A percentile compares a stretch with the other conserved stretches of the same genome.
These are phyloP conservation scores for Candida smagusa DNA, from an alignment of 1,139 yeast genomes.

Conservation along the genomic window DNA sequence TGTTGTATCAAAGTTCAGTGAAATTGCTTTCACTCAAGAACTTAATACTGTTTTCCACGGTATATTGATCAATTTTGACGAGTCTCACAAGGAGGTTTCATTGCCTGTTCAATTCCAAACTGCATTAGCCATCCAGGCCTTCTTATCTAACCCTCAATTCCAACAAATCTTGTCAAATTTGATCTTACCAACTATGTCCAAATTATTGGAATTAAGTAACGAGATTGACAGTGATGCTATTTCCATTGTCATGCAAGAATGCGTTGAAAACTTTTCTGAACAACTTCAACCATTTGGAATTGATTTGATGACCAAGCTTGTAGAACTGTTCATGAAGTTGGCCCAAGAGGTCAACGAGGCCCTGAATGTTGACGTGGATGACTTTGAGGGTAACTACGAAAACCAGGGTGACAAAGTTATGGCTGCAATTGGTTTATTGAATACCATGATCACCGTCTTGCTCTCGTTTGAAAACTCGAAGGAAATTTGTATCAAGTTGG, in stretches of 20 bases:
- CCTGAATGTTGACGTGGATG: constrained; percentile 43
- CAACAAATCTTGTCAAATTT: constrained; percentile 63
- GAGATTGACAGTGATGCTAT: constrained; percentile 85
- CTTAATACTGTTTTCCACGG: constrained; percentile 62
- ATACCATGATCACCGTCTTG: constrained; percentile 84
- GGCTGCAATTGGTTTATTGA: constrained; percentile 84
- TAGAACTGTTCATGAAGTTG: constrained; percentile 75
- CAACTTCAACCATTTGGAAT: constrained; percentile 93
- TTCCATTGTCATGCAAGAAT: constrained; percentile 91
- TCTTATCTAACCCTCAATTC: constrained; percentile 62
- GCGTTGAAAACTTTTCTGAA: constrained; percentile 84
- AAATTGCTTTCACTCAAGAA: constrained; percentile 50
- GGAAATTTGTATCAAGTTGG: constrained; percentile 64
- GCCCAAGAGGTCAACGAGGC: constrained; percentile 69
- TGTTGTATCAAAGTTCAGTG: constrained; percentile 67
- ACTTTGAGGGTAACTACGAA: constrained; percentile 37
- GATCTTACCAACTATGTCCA: constrained; percentile 81
- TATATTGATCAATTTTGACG: constrained; percentile 55
- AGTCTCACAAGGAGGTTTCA: constrained; percentile 34
- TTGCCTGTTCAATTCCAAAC: constrained; percentile 84
- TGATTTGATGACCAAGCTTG: constrained; percentile 75
- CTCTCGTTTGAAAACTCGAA: constrained; percentile 80
- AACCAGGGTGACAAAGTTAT: constrained; percentile 74
- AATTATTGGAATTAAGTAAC: constrained; percentile 69
- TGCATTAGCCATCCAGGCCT: constrained; percentile 81